phyloP scores from a whole-genome alignment of 768 basidiomycete genomes.

The Podaxis pistillaris region DNA sequence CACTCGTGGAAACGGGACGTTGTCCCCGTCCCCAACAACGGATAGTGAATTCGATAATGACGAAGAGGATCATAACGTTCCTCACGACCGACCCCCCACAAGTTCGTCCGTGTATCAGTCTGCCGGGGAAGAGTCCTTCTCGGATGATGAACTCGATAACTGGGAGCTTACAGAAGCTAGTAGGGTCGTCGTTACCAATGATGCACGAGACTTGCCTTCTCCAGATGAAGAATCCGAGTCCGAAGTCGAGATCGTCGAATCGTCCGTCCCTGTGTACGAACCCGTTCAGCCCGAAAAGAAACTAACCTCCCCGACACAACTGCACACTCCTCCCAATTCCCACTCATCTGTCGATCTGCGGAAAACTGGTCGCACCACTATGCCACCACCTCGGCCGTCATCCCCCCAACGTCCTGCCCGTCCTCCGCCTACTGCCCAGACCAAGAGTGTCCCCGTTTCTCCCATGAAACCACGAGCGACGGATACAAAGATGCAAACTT shows the following conservation, averaged over 20 bases:
- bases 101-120: slow-evolving; percentile 7
- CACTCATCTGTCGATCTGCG: slow-evolving; percentile 1
- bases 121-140: slow-evolving; percentile 15
- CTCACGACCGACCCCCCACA: background rate
- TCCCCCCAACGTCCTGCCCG: background rate
- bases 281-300: background rate
- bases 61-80: slow-evolving; percentile 7
- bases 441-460: background rate
- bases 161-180: slow-evolving; percentile 42
- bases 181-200: slow-evolving; percentile 29
- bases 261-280: slow-evolving; percentile 10
- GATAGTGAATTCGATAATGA: slow-evolving; percentile 6
- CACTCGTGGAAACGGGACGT: slow-evolving; percentile 18
- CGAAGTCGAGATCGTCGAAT: slow-evolving; percentile 35
- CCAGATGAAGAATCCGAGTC: slow-evolving; percentile 12
- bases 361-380: background rate
- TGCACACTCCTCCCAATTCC: slow-evolving; percentile 42
- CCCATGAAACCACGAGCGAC: background rate
- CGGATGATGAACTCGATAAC: slow-evolving; percentile 47
- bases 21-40: background rate
- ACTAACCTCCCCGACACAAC: slow-evolving; percentile 21
- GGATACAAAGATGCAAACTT: background rate
- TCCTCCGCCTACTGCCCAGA: background rate
- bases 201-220: slow-evolving; percentile 10
- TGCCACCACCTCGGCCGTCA: background rate